phyloP scores from a whole-genome alignment of 2,329 filamentous ascomycete genomes.

The Lojkania enalia region DNA sequence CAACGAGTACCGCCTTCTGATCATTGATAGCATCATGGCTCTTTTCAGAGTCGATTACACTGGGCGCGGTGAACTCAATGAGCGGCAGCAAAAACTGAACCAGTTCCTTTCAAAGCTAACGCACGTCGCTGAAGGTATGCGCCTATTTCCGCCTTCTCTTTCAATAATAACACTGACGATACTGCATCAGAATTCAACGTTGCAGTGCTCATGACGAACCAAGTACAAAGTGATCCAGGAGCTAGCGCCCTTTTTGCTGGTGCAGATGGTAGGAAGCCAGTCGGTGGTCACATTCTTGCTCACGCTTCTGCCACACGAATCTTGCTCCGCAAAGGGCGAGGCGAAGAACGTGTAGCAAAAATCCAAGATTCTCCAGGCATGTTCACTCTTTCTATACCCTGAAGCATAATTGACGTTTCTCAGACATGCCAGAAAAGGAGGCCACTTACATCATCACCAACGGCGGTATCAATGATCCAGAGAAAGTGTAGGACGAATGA shows the following conservation, averaged over 20 bases:
- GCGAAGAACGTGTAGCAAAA: conserved; percentile 71
- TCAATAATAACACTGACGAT: background rate
- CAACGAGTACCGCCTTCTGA: conserved; percentile 66
- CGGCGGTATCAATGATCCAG: conserved; percentile 69
- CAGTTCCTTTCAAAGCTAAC: conserved; percentile 66
- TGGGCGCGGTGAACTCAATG: conserved; percentile 68
- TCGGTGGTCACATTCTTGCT: conserved; percentile 69
- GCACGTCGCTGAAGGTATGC: conserved; percentile 65
- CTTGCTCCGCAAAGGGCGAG: conserved; percentile 68
- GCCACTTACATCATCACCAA: conserved; percentile 72
- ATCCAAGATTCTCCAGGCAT: conserved; percentile 68
- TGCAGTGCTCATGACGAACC: conserved; percentile 63
- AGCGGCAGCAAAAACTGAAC: conserved; percentile 69
- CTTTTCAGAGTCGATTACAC: conserved; percentile 69
- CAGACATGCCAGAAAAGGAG: conserved; percentile 69
- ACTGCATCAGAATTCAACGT: conserved; percentile 65
- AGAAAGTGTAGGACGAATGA: conserved; percentile 62
- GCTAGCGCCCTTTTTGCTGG: conserved; percentile 69
- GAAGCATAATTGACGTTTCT: conserved; percentile 21
- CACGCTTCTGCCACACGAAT: conserved; percentile 70
- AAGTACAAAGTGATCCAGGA: conserved; percentile 71
- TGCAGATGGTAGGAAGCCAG: conserved; percentile 68
- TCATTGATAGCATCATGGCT: conserved; percentile 72
- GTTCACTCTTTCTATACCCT: conserved; percentile 13
- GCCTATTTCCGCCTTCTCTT: no score